Percentiles rank a stretch among this genome's conserved stretches.
phyloP scores from a whole-genome alignment of 2,329 filamentous ascomycete species.

The Hypoxylon sp. region DNA sequence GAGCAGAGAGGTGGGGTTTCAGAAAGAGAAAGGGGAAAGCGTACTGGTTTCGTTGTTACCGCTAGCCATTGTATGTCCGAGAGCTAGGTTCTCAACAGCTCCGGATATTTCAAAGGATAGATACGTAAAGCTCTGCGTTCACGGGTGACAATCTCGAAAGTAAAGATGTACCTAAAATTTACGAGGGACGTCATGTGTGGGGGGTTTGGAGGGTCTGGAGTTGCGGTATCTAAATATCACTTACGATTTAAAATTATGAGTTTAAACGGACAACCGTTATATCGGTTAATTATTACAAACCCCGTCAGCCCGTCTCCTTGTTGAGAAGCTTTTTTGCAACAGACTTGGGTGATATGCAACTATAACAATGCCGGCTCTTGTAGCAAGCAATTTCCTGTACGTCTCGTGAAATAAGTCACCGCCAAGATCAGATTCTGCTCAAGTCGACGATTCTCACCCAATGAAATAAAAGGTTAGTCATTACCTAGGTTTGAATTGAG shows the following conservation, averaged over 20 bases:
- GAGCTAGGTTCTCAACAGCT: neutral
- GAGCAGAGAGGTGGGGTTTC: neutral
- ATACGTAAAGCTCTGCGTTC: neutral
- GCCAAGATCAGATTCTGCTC: neutral
- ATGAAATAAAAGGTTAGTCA: neutral
- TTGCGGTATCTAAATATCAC: neutral
- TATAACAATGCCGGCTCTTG: too few relatives aligned
- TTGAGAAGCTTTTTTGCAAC: too few relatives aligned
- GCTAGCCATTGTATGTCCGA: conserved; percentile 29
- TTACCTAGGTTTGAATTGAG: neutral
- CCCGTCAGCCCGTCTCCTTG: too few relatives aligned
- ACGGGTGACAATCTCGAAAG: neutral
- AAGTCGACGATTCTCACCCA: neutral
- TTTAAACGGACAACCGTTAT: neutral
- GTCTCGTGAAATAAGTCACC: neutral
- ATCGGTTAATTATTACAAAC: too few relatives aligned
- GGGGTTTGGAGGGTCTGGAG: neutral
- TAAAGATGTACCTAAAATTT: neutral
- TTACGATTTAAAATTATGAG: neutral
- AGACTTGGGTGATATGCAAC: too few relatives aligned
- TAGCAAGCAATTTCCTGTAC: neutral
- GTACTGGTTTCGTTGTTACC: conserved; percentile 33
- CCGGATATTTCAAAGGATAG: neutral
- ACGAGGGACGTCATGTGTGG: neutral
- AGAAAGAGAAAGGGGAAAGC: neutral